phyloP scores from a whole-genome alignment of 257 asterid genomes.

The Buddleja alternifolia region DNA sequence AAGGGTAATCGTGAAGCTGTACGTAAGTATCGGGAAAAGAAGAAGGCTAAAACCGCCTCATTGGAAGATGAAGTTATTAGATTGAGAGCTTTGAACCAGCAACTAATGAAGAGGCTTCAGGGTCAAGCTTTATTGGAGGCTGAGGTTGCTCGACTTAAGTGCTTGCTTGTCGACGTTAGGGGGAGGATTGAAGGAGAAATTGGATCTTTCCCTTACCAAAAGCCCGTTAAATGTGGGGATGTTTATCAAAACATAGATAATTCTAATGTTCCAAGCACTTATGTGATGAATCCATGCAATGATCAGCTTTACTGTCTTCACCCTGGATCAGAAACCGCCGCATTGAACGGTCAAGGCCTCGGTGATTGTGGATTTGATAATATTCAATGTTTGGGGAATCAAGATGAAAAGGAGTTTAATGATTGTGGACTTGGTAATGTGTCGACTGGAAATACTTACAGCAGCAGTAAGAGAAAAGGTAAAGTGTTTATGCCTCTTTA shows the following conservation, averaged over 20 bases:
- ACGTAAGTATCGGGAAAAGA: conserved; percentile 96
- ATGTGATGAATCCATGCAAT: conserved; percentile 67
- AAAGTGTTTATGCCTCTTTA: conserved; percentile 15
- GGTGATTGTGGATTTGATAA: conserved; percentile 66
- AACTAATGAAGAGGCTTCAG: conserved; percentile 85
- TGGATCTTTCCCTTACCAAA: conserved; percentile 95
- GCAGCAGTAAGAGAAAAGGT: conserved; percentile 55
- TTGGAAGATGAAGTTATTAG: conserved; percentile 85
- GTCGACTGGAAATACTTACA: conserved; percentile 38
- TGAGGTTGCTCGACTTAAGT: conserved; percentile 89
- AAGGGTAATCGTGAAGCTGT: conserved; percentile 94
- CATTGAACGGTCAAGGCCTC: conserved; percentile 49
- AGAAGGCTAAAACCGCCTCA: conserved; percentile 88
- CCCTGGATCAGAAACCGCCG: conserved; percentile 62
- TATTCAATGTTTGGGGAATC: conserved; percentile 64
- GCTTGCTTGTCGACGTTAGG: conserved; percentile 90
- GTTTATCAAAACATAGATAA: conserved; percentile 44
- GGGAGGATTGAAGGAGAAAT: conserved; percentile 98
- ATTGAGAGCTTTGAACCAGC: conserved; percentile 84
- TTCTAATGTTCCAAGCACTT: conserved; percentile 58
- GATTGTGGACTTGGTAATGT: conserved; percentile 52
- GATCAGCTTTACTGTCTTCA: conserved; percentile 86
- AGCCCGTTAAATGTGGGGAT: conserved; percentile 59
- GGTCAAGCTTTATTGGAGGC: conserved; percentile 89
- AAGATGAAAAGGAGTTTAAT: conserved; percentile 42